These are phyloP conservation scores for Diplodia scrobiculata DNA, from an alignment of 2,329 filamentous ascomycete species.

Conservation along the genomic window DNA sequence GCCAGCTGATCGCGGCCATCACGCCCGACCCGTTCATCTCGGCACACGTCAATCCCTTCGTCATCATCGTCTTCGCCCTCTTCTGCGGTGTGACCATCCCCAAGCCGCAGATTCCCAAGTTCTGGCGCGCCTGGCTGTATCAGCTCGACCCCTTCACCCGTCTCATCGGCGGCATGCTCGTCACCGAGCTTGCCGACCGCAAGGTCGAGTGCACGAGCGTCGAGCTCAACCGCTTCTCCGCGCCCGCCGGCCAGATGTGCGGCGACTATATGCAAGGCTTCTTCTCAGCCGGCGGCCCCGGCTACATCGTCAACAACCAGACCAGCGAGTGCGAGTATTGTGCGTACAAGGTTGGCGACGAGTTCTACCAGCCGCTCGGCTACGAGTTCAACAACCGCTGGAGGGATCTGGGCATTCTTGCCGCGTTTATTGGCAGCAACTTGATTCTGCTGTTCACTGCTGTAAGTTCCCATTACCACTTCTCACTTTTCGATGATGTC, in stretches of 20 bases:
- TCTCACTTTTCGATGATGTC: neutral
- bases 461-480: constrained; percentile 29
- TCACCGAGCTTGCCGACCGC: constrained; percentile 70
- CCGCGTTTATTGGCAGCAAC: constrained; percentile 76
- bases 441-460: constrained; percentile 64
- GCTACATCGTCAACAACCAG: constrained; percentile 69
- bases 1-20: constrained; percentile 70
- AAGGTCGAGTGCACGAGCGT: constrained; percentile 61
- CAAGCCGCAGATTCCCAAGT: constrained; percentile 71
- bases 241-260: constrained; percentile 67
- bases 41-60: constrained; percentile 76
- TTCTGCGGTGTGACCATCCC: constrained; percentile 89
- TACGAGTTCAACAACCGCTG: constrained; percentile 71
- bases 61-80: constrained; percentile 78
- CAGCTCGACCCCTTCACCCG: constrained; percentile 81
- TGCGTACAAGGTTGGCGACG: constrained; percentile 74
- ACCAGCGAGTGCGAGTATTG: constrained; percentile 77
- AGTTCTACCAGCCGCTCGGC: constrained; percentile 72
- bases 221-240: constrained; percentile 69
- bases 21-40: constrained; percentile 79
- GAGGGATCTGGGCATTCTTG: constrained; percentile 79
- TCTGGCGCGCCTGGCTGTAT: constrained; percentile 81
- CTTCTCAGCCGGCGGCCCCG: constrained; percentile 67
- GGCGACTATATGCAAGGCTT: constrained; percentile 74
- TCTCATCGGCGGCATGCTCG: constrained; percentile 76